Evolutionary conservation across 2,329 filamentous ascomycete genomes (phyloP), one percentile per base, ranked within the genome.

Genomic region (Fusarium fracticaudum): DNA sequence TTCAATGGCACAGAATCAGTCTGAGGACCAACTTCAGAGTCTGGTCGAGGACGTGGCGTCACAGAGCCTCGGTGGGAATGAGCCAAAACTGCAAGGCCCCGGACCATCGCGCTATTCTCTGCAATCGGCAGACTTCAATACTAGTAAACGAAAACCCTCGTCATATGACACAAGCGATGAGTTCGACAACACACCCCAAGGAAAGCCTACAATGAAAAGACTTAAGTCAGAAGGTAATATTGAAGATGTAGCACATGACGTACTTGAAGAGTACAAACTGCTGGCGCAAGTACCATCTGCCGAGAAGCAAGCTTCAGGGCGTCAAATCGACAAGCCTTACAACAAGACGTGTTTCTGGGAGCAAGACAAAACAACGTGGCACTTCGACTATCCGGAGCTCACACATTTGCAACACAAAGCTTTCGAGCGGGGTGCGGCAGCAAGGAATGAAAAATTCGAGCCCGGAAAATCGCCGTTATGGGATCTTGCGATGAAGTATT

Each of bases 311-410:
- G 83, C 85, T 37, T 89, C 88, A 1, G 85, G 85, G n/a, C 86
- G 90, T 31, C 87, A 89, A 72, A 89, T 91, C 45, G 89, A 91
- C 74, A 82, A 84, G 26, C 87, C 88, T 8, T 85, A 90, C 18
- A 84, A 86, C 73, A 91, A 91, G 72, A 85, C 83, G 12, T 84
- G 84, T 2, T 92, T 88, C 76, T 92, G 90, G 90, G 85, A 87
- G 53, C 83, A 84, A 50, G 86, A 91, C 73, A 83, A 83, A 63
- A 82, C 78, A 26, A 91, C 88, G 2, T 91, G 89, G 86, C 90
- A 92, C 72, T 83, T 91, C 8, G 79, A 88, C 58, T 92, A 92
- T 74, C 90, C 90, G 1, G 87, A 90, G 71, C 91, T 92, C 89
- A 91, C 87, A 1, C 86, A 89, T 64, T 82, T 89, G 12, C 89